These are phyloP conservation scores for Trichoderma citrinoviride DNA, from an alignment of 2,329 filamentous ascomycete species.

Conservation along the genomic window DNA sequence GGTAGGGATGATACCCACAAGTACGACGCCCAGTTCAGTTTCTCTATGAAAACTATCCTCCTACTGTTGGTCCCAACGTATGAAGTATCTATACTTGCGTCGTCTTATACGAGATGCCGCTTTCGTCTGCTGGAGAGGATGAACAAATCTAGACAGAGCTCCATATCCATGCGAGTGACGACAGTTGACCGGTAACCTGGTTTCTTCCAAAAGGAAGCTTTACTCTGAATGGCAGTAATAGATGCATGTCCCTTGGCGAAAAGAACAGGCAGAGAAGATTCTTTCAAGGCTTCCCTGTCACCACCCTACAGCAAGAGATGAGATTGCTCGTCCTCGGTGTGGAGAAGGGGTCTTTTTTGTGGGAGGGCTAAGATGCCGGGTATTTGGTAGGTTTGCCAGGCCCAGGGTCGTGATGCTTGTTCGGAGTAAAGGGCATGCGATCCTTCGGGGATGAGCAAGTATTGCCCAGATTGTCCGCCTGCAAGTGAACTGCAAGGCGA, in stretches of 20 bases:
- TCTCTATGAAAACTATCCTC: too few species aligned
- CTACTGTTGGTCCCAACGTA: too few species aligned
- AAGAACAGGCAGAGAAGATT: neutral
- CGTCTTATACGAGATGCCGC: too few species aligned
- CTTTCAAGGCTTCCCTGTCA: neutral
- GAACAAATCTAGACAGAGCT: too few species aligned
- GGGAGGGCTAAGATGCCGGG: neutral
- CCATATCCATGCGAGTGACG: too few species aligned
- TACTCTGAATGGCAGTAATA: neutral
- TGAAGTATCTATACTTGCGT: too few species aligned
- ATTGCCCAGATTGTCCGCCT: neutral
- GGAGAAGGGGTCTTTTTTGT: neutral
- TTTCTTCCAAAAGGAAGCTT: neutral
- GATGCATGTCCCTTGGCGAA: neutral
- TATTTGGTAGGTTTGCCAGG: neutral
- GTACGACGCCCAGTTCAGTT: too few species aligned
- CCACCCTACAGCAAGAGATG: neutral
- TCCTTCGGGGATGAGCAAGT: neutral
- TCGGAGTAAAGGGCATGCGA: neutral
- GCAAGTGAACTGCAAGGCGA: neutral
- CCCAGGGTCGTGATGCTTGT: neutral
- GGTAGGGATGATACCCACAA: too few species aligned
- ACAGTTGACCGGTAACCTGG: neutral
- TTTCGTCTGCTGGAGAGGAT: too few species aligned
- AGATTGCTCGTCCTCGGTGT: slow-evolving; percentile 3